Percentiles rank a stretch among this genome's conserved stretches.
phyloP scores from a whole-genome alignment of 2,329 filamentous ascomycete species.

The Achaetomium macrosporum region DNA sequence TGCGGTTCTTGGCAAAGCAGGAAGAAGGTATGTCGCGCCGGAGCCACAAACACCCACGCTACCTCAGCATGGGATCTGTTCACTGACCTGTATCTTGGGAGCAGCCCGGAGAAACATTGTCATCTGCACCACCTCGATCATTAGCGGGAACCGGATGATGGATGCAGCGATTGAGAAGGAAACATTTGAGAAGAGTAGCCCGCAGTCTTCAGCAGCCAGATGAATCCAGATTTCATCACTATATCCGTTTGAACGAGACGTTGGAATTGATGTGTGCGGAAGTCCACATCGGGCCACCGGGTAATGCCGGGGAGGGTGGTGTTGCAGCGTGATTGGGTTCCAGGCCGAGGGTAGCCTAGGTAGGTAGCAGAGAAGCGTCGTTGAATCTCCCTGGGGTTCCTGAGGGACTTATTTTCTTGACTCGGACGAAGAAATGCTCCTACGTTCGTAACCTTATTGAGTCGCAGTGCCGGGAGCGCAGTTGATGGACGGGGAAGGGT shows the following conservation, averaged over 20 bases:
- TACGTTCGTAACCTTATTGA: no score
- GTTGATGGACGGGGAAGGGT: no score
- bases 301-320: no score
- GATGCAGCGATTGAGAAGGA: constrained; percentile 72
- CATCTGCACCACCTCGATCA: constrained; percentile 86
- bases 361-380: no score
- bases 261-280: neutral
- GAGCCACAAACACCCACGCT: neutral
- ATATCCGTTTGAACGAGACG: neutral
- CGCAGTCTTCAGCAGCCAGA: constrained; percentile 17
- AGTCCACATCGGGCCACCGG: no score
- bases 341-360: no score
- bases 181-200: constrained; percentile 47
- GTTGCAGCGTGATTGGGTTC: no score
- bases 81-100: neutral
- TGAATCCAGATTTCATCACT: constrained; percentile 1
- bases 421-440: no score
- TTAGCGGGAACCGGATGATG: constrained; percentile 87
- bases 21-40: constrained; percentile 55
- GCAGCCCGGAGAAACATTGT: constrained; percentile 72
- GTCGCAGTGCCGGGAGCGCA: no score
- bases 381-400: no score
- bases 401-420: no score
- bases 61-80: neutral
- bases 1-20: constrained; percentile 82